Evolutionary conservation across 306 rosid genomes (phyloP).

Genomic region (Lablab purpureus): DNA sequence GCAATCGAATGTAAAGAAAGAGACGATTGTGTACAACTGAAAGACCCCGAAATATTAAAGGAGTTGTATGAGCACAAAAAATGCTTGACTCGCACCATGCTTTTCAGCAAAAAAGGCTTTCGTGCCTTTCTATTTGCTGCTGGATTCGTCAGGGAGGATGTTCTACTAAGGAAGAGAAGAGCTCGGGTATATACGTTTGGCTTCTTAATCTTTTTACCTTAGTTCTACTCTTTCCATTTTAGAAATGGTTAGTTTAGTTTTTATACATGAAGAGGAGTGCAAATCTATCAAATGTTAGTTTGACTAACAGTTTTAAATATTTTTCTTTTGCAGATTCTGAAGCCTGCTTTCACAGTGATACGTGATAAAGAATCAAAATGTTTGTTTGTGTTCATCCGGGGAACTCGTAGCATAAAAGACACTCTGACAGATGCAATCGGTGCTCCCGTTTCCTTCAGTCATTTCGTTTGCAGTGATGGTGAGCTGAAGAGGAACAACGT

Average conservation of each 20-base stretch:
- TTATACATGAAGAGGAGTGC: too few relatives aligned
- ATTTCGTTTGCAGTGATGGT: not conserved
- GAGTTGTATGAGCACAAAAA: not conserved
- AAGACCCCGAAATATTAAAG: not conserved
- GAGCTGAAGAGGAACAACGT: not conserved
- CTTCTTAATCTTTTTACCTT: not conserved
- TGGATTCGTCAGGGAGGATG: not conserved
- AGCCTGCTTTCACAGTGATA: constrained; percentile 90
- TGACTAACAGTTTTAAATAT: too few relatives aligned
- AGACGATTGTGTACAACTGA: not conserved
- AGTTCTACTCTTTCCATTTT: too few relatives aligned
- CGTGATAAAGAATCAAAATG: constrained; percentile 72
- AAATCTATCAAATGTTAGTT: not conserved
- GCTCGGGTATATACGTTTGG: not conserved
- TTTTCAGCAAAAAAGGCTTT: not conserved
- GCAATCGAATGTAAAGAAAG: not conserved
- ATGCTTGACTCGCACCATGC: not conserved
- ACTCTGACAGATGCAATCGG: constrained; percentile 94
- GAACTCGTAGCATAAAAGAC: constrained; percentile 82
- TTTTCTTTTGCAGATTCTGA: constrained; percentile 75
- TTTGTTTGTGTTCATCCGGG: constrained; percentile 53
- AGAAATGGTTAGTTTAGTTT: too few relatives aligned
- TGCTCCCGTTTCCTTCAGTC: constrained; percentile 85
- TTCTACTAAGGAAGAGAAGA: not conserved
- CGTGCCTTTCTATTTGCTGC: not conserved